Evolutionary conservation across 2,329 filamentous ascomycete genomes (phyloP).

Genomic region (Diaporthe sp.): DNA sequence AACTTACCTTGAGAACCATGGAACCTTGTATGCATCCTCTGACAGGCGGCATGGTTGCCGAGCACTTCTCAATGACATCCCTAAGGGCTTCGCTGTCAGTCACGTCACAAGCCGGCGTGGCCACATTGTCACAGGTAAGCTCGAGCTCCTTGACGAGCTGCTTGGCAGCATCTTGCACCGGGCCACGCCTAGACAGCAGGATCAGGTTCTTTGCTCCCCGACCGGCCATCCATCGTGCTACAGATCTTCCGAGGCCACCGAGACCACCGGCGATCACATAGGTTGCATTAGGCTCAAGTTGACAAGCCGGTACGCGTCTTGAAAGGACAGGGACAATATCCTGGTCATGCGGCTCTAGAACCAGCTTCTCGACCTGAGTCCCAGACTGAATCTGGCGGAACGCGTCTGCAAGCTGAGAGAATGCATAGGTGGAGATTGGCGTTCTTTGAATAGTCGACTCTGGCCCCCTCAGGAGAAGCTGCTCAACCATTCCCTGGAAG

Average conservation of each 20-base stretch:
- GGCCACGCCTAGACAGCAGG: constrained; percentile 41
- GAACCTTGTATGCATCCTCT: constrained; percentile 42
- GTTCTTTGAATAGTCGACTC: background rate
- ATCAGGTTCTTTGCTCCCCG: constrained; percentile 42
- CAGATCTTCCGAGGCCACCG: constrained; percentile 45
- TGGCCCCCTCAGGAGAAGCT: constrained; percentile 14
- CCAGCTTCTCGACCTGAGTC: constrained; percentile 41
- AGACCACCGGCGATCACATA: constrained; percentile 48
- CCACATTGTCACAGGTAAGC: constrained; percentile 27
- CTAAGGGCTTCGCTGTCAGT: constrained; percentile 35
- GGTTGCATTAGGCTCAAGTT: constrained; percentile 39
- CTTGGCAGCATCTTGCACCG: constrained; percentile 15
- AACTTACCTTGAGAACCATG: constrained; percentile 44
- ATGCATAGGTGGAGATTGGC: constrained; percentile 14
- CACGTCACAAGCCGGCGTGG: constrained; percentile 42
- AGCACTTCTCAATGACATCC: constrained; percentile 25
- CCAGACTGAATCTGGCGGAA: constrained; percentile 44
- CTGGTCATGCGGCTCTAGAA: constrained; percentile 41
- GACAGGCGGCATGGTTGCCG: constrained; percentile 38
- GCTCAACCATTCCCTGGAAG: constrained; percentile 32
- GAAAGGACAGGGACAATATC: constrained; percentile 43
- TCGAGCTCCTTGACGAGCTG: constrained; percentile 37
- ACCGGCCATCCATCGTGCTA: constrained; percentile 41
- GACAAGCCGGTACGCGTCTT: constrained; percentile 33
- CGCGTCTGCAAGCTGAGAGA: constrained; percentile 40